These are phyloP conservation scores for Hymenoscyphus albidus DNA, from an alignment of 2,329 filamentous ascomycete genomes.

Conservation along the genomic window DNA sequence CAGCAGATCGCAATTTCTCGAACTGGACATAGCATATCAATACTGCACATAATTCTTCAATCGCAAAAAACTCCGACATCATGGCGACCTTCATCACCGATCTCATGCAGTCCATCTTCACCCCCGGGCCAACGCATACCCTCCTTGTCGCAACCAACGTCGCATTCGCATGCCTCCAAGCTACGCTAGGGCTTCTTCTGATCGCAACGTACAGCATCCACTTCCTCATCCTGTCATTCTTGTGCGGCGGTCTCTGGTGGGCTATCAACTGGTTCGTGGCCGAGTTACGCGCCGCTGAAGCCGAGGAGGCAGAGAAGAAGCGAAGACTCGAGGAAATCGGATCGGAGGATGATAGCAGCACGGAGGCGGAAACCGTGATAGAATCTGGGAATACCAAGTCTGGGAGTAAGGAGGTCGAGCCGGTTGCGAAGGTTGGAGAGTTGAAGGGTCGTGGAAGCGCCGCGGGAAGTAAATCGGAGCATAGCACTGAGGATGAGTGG, in stretches of 20 bases:
- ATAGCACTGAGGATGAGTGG: conserved; percentile 96
- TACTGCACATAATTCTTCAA: not conserved
- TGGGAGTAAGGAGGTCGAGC: conserved; percentile 33
- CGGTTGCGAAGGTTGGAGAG: conserved; percentile 26
- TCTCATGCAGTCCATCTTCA: conserved; percentile 91
- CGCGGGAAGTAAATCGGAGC: conserved; percentile 48
- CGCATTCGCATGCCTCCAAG: conserved; percentile 80
- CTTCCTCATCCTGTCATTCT: conserved; percentile 74
- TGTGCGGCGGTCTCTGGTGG: conserved; percentile 84
- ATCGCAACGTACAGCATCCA: conserved; percentile 82
- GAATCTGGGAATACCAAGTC: conserved; percentile 32
- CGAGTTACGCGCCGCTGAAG: conserved; percentile 53
- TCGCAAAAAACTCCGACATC: conserved; percentile 11
- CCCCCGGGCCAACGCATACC: conserved; percentile 81
- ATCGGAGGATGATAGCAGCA: conserved; percentile 36
- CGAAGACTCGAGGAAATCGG: conserved; percentile 24
- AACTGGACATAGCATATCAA: not conserved
- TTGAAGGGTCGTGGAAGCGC: conserved; percentile 27
- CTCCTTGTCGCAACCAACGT: conserved; percentile 86
- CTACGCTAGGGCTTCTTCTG: conserved; percentile 72
- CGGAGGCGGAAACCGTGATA: conserved; percentile 51
- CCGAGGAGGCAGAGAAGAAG: conserved; percentile 40
- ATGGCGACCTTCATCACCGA: conserved; percentile 66
- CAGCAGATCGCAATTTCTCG: not conserved
- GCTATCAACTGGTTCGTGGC: conserved; percentile 95